These are phyloP conservation scores for Omphalotus guepiniiformis DNA, from an alignment of 768 basidiomycete species.

Conservation along the genomic window DNA sequence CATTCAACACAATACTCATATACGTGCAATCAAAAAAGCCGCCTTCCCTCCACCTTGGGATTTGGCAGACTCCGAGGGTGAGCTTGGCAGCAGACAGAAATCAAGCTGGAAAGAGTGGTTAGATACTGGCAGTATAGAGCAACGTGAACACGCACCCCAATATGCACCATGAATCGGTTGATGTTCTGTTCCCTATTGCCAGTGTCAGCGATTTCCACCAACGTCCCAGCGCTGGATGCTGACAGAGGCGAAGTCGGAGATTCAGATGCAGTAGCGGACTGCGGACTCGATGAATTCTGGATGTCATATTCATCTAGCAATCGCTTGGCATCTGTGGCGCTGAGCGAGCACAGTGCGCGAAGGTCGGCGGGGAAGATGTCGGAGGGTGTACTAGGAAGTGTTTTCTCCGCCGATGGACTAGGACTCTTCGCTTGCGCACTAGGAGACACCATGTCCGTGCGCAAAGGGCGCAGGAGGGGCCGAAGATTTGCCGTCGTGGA, in stretches of 20 bases:
- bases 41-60: not conserved
- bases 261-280: not conserved
- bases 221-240: too few species aligned
- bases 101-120: not conserved
- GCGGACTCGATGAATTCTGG: conserved; percentile 12
- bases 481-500: conserved; percentile 39
- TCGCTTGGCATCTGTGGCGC: conserved; percentile 33
- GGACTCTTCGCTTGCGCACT: not conserved
- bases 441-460: conserved; percentile 45
- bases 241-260: not conserved
- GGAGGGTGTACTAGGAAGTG: conserved; percentile 33
- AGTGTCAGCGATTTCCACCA: too few species aligned
- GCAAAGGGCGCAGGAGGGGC: conserved; percentile 48
- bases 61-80: not conserved
- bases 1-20: not conserved
- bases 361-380: conserved; percentile 45
- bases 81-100: not conserved
- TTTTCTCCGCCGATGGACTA: not conserved
- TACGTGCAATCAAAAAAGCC: not conserved
- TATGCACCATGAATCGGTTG: conserved; percentile 43
- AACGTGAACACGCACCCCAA: conserved; percentile 34
- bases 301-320: conserved; percentile 45
- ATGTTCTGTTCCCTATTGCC: conserved; percentile 29
- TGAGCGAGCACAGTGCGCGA: conserved; percentile 39
- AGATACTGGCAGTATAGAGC: not conserved